Conservation (phyloP, 1,139 yeast genomes). For the Hyphopichia khmerensis region DNA sequence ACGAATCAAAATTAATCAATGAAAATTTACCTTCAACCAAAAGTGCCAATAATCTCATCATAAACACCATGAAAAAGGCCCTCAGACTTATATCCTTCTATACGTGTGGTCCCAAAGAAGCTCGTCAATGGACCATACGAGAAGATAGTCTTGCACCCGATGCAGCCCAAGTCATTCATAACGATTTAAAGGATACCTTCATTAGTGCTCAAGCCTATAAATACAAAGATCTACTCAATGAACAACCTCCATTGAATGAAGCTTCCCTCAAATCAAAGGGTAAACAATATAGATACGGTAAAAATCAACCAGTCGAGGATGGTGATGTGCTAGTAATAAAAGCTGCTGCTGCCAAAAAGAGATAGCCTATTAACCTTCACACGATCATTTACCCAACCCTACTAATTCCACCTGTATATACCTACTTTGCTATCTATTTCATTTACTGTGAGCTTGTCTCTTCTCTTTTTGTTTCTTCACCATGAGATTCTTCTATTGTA, state of each 20-base stretch:
- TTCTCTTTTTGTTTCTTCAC: too few relatives aligned
- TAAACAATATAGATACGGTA: conserved; percentile 61
- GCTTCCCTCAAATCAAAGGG: conserved; percentile 46
- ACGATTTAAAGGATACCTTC: conserved; percentile 81
- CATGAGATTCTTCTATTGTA: too few relatives aligned
- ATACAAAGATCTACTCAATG: conserved; percentile 57
- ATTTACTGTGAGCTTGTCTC: too few relatives aligned
- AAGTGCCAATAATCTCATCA: conserved; percentile 47
- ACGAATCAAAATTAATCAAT: conserved; percentile 46
- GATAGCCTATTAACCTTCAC: conserved; percentile 10
- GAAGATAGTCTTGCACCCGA: conserved; percentile 80
- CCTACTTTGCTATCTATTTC: too few relatives aligned
- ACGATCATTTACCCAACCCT: background rate
- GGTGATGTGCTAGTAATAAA: conserved; percentile 74
- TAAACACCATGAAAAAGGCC: conserved; percentile 63
- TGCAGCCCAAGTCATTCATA: conserved; percentile 93
- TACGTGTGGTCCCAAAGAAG: conserved; percentile 90
- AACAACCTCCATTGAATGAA: conserved; percentile 39
- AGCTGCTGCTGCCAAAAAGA: conserved; percentile 41
- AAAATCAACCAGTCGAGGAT: conserved; percentile 70
- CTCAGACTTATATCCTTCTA: conserved; percentile 78
- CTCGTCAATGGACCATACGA: conserved; percentile 89
- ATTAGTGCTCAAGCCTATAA: conserved; percentile 86
- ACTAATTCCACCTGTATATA: too few relatives aligned
- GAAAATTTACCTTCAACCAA: conserved; percentile 13